A percentile compares a stretch with the other conserved stretches of the same genome.
Conservation (phyloP, 2,329 filamentous ascomycete species). For the Zymoseptoria crescenta region DNA sequence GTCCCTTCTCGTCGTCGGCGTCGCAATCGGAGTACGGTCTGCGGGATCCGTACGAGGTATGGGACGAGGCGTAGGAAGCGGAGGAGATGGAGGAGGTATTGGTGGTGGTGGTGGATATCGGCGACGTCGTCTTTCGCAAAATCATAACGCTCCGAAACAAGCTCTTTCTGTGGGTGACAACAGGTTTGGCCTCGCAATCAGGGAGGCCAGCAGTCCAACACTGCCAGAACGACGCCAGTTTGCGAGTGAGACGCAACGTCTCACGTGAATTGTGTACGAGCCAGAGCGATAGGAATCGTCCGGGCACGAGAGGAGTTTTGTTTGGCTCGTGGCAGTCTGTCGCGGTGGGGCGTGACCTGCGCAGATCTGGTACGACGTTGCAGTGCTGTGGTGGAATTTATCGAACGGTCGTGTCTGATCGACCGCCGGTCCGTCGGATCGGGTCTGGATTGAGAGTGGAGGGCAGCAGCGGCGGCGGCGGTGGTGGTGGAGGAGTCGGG, state of each 20-base stretch:
- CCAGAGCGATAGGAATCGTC: background rate
- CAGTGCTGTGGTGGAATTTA: background rate
- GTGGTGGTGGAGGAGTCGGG: background rate
- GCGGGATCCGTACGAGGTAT: constrained; percentile 19
- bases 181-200: background rate
- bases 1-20: constrained; percentile 43
- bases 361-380: background rate
- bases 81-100: constrained; percentile 18
- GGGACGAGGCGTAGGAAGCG: constrained; percentile 20
- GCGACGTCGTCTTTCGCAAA: constrained; percentile 22
- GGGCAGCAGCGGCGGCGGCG: background rate
- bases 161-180: constrained; percentile 7
- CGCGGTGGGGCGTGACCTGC: background rate
- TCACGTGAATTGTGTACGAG: background rate
- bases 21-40: constrained; percentile 11
- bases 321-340: background rate
- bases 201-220: background rate
- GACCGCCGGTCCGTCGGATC: background rate
- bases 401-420: background rate
- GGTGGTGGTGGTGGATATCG: constrained; percentile 18
- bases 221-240: background rate
- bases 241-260: background rate
- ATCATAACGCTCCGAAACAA: constrained; percentile 25
- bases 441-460: background rate
- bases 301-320: background rate